Base-by-base conservation (phyloP, 2,329 filamentous ascomycete genomes). In the Pseudogymnoascus sp. region DNA sequence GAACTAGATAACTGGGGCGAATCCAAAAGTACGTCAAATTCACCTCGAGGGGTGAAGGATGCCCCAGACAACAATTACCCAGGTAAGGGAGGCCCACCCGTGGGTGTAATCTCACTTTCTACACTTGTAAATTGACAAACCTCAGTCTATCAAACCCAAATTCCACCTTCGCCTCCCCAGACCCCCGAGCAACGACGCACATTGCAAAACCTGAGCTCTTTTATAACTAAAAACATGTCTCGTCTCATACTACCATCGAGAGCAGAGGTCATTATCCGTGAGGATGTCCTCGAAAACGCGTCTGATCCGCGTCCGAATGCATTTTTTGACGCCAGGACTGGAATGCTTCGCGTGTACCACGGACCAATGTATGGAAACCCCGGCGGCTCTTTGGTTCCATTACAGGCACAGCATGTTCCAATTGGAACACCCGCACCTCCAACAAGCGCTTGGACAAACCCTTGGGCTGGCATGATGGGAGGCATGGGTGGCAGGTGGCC, bases 291-390 rank as follows among this genome's bases (percentile, higher is more conserved):
- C 19, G 82, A 85, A 66, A 74, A 72, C 1, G 73, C 75, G 3
- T 73, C 78, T 45, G 83, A 85, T 65, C 83, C 83, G 7, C 75
- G 76, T 1, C 84, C 83, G 11, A 87, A 86, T 67, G 81, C 83
- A 43, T 86, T 82, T 68, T 81, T 80, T 67, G 83, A 86, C 67
- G 69, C 74, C n/a, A 74, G 76, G 52, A 76, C 78, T 65, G 79
- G 81, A 33, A 71, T 83, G 19, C 75, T 83, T 59, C 80, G 82
- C 12, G 78, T 85, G 26, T 86, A 86, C 65, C 80, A 86, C 65
- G 83, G 83, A 0, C 78, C 79, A 2, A 73, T 75, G 0, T 86
- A 83, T 68, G 82, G 82, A 4, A 82, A 82, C 65, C 77, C 79
- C 23, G 73, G 75, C 23, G 76, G 75, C 1, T 70, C 73, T 2